These are phyloP conservation scores for Carex scoparia DNA, from an alignment of 176 grass and related monocot species.

Conservation along the genomic window DNA sequence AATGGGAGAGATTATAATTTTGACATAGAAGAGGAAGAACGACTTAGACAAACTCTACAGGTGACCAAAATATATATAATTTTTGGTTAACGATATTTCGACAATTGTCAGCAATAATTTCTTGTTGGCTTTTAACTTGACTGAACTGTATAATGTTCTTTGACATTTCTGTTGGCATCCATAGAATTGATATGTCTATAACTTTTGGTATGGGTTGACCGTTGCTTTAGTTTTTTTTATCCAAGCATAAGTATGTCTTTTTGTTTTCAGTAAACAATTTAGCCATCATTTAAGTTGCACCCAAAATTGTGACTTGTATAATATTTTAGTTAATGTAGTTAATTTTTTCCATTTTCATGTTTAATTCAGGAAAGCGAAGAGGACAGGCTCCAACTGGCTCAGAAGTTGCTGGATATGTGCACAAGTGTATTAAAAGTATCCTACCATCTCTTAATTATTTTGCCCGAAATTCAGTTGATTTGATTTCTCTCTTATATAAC, in stretches of 20 bases:
- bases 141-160: neutral
- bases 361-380: constrained; percentile 68
- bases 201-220: neutral
- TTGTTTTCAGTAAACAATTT: neutral
- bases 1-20: constrained; percentile 48
- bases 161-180: neutral
- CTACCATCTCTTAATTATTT: neutral
- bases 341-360: constrained; percentile 9
- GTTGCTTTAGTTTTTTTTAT: neutral
- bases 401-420: constrained; percentile 58
- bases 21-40: constrained; percentile 64
- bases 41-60: constrained; percentile 54
- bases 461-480: neutral
- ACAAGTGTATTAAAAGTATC: constrained; percentile 63
- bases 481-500: neutral
- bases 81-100: neutral
- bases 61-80: constrained; percentile 29
- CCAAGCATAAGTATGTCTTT: neutral
- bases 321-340: constrained; percentile 8
- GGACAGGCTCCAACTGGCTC: constrained; percentile 49
- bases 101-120: neutral
- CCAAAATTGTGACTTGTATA: neutral
- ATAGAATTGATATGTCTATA: neutral
- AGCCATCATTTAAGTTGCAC: neutral
- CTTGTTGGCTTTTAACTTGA: neutral